Conservation (phyloP, 2,329 filamentous ascomycete species). For the Penicillium hordei region DNA sequence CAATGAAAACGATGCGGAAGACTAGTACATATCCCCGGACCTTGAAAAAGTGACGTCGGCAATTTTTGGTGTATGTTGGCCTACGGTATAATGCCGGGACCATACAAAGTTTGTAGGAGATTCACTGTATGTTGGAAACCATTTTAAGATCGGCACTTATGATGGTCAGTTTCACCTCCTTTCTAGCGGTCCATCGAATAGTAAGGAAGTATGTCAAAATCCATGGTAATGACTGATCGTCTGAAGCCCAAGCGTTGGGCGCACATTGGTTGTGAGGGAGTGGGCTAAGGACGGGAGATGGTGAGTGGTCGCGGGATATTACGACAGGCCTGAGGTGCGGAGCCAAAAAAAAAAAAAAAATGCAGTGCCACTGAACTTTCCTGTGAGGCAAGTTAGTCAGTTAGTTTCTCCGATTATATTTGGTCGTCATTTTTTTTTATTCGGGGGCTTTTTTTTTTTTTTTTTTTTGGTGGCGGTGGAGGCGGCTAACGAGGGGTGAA, state of each 20-base stretch:
- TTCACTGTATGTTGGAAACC: too few species aligned
- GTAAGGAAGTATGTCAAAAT: constrained; percentile 18
- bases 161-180: constrained; percentile 25
- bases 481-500: constrained; percentile 7
- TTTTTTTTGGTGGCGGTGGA: constrained; percentile 7
- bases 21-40: constrained; percentile 13
- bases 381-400: background rate
- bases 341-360: background rate
- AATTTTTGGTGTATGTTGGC: constrained; percentile 9
- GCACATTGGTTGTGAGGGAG: constrained; percentile 14
- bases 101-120: too few species aligned
- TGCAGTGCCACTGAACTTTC: constrained; percentile 5
- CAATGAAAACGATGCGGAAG: constrained; percentile 1
- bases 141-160: constrained; percentile 26
- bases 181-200: constrained; percentile 26
- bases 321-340: constrained; percentile 5
- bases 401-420: background rate
- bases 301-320: constrained; percentile 13
- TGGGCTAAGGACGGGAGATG: background rate
- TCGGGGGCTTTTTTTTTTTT: background rate
- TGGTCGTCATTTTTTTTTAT: background rate
- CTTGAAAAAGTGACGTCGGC: constrained; percentile 18
- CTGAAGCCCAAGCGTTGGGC: constrained; percentile 23
- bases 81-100: background rate
- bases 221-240: constrained; percentile 31